These are phyloP conservation scores for Gamarada debralockiae DNA, from an alignment of 495 filamentous ascomycete genomes.

Conservation along the genomic window DNA sequence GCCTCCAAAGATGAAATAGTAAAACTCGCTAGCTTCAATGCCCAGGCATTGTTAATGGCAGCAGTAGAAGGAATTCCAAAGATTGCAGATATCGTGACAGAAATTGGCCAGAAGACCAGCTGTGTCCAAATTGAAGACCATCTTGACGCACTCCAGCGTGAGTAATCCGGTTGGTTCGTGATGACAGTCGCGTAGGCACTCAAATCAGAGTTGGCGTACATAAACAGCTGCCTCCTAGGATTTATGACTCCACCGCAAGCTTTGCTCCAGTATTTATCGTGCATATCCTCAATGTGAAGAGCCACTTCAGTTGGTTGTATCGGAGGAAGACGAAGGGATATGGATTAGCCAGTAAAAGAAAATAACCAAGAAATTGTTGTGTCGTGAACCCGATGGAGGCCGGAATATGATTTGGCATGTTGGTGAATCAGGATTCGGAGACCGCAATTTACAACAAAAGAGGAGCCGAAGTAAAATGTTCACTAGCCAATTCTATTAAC, in stretches of 20 bases:
- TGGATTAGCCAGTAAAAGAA: constrained; percentile 42
- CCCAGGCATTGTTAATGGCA: constrained; percentile 6
- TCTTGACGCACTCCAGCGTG: background rate
- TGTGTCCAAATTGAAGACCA: constrained; percentile 3
- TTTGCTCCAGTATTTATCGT: constrained; percentile 4
- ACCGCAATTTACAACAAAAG: no score
- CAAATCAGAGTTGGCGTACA: constrained; percentile 5
- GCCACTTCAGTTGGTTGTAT: constrained; percentile 12
- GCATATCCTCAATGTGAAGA: constrained; percentile 7
- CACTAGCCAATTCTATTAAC: no score
- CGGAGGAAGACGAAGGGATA: constrained; percentile 29
- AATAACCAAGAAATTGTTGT: constrained; percentile 33
- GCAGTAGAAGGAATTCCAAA: constrained; percentile 11
- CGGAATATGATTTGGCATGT: no score
- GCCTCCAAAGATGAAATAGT: no score
- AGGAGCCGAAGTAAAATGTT: no score
- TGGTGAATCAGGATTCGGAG: no score
- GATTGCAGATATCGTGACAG: constrained; percentile 6
- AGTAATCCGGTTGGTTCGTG: constrained; percentile 1
- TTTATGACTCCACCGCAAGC: background rate
- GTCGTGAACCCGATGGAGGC: background rate
- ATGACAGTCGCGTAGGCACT: background rate
- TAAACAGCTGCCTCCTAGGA: background rate
- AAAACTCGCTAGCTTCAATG: background rate
- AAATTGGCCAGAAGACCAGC: constrained; percentile 2